Base-by-base conservation (phyloP, 495 filamentous ascomycete genomes). In the Tuber umbilicatum region DNA sequence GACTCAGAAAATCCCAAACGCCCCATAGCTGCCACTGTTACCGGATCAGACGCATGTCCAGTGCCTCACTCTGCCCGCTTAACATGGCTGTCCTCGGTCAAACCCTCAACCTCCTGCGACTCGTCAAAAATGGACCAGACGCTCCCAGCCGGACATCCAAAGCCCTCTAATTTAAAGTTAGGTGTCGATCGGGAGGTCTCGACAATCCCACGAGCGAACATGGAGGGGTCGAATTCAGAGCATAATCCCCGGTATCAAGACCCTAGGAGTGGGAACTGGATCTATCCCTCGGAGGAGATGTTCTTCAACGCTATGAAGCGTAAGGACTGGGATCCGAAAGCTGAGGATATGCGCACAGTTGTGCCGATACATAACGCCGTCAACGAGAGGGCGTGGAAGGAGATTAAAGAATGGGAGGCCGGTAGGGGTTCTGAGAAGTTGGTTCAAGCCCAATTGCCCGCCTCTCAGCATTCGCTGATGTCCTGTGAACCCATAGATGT, bases 301-400 rank as follows among this genome's bases (percentile, higher is more conserved):
- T 99, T 99, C 85, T 97, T 97, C 86, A 90, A 94, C 37, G 94
- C 95, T 17, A 91, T 99, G 88, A 89, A 90, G 87, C 90, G 94
- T 81, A 98, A 98, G 74, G 88, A 88, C 38, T 84, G 87, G 84
- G 84, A 85, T 45, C 86, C 89, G 27, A 76, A 84, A 41, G 89
- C 89, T 1, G 85, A 86, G 35, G 92, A 96, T 81, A 97, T 97
- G 88, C 88, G 88, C 72, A 90, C 91, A 37, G 93, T 98, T 41
- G 94, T 98, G 70, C 95, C 95, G 1, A 97, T 99, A 82, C 95
- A 99, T 84, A 99, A 99, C 83, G 95, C 95, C 71, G 95, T 99
- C 81, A 95, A 94, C 84, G 92, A 95, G 86, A 88, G 91, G 70
- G 92, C 92, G 3, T 95, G 92, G 92, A 85, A 88, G 72, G 90